Percentiles rank a stretch among this genome's conserved stretches.
Evolutionary conservation across 768 basidiomycete genomes (phyloP).

Genomic region (Pulveroboletus frians): DNA sequence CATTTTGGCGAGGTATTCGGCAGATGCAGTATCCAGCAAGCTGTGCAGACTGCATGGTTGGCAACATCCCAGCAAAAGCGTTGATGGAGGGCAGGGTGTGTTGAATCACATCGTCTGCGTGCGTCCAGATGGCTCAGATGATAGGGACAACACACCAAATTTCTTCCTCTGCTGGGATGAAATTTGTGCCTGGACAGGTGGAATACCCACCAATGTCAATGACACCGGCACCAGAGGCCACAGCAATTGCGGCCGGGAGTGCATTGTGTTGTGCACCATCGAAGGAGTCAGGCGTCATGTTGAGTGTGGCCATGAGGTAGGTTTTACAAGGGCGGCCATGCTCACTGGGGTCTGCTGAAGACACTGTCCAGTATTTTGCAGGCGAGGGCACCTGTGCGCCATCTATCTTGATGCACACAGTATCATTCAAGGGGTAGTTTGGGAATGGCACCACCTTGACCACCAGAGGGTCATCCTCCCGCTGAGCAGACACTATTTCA

Average conservation of each 20-base stretch:
- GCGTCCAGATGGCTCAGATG: conserved; percentile 51
- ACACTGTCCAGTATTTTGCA: conserved; percentile 39
- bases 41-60: conserved; percentile 56
- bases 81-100: conserved; percentile 22
- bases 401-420: too few relatives aligned
- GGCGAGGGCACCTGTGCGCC: too few relatives aligned
- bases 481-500: conserved; percentile 32
- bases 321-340: conserved; percentile 37
- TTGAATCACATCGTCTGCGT: conserved; percentile 14
- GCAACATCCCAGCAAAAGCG: conserved; percentile 25
- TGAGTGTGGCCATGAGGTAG: conserved; percentile 87
- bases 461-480: conserved; percentile 44
- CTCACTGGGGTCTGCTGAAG: conserved; percentile 16
- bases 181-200: conserved; percentile 75
- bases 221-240: conserved; percentile 61
- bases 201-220: conserved; percentile 96
- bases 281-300: conserved; percentile 92
- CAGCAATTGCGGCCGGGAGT: conserved; percentile 51
- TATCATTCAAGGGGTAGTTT: too few relatives aligned
- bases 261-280: conserved; percentile 66
- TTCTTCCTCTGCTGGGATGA: conserved; percentile 68
- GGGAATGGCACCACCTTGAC: conserved; percentile 71
- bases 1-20: conserved; percentile 53
- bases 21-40: conserved; percentile 34
- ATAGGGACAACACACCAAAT: conserved; percentile 65